A percentile compares a stretch with the other conserved stretches of the same genome.
phyloP scores from a whole-genome alignment of 1,139 yeast genomes.

The Pichia sorboxylosa region DNA sequence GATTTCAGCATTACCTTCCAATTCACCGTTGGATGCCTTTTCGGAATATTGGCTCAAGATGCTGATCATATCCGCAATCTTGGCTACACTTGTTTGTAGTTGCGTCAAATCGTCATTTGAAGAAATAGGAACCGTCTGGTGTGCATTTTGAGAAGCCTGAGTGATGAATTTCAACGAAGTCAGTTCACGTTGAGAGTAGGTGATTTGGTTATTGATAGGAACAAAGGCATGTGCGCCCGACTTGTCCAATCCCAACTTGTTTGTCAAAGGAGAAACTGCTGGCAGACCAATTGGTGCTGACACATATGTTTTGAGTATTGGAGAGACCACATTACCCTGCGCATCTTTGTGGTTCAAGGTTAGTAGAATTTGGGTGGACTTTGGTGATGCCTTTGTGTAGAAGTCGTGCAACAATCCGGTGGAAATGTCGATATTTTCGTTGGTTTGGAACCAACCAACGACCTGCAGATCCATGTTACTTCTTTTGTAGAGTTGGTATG shows the following conservation, averaged over 20 bases:
- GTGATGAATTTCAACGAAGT: conserved; percentile 37
- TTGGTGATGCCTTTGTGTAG: conserved; percentile 59
- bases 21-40: conserved; percentile 32
- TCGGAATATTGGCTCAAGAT: conserved; percentile 39
- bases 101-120: conserved; percentile 32
- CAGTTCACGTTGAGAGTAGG: conserved; percentile 47
- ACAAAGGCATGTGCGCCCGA: conserved; percentile 66
- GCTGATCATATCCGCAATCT: conserved; percentile 49
- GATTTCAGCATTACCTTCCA: conserved; percentile 40
- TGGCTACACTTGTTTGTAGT: conserved; percentile 44
- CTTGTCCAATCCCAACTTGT: conserved; percentile 31
- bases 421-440: conserved; percentile 53
- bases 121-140: conserved; percentile 24
- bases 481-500: conserved; percentile 64
- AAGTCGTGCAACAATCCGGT: conserved; percentile 82
- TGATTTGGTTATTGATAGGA: conserved; percentile 61
- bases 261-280: conserved; percentile 30
- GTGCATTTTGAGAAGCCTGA: conserved; percentile 25
- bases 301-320: conserved; percentile 53
- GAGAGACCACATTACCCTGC: conserved; percentile 29
- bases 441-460: conserved; percentile 83
- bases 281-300: conserved; percentile 61
- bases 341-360: conserved; percentile 41
- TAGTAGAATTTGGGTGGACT: conserved; percentile 66
- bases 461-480: conserved; percentile 73